Base-by-base conservation (phyloP, 2,329 filamentous ascomycete species). In the Torrubiella hemipterigena region DNA sequence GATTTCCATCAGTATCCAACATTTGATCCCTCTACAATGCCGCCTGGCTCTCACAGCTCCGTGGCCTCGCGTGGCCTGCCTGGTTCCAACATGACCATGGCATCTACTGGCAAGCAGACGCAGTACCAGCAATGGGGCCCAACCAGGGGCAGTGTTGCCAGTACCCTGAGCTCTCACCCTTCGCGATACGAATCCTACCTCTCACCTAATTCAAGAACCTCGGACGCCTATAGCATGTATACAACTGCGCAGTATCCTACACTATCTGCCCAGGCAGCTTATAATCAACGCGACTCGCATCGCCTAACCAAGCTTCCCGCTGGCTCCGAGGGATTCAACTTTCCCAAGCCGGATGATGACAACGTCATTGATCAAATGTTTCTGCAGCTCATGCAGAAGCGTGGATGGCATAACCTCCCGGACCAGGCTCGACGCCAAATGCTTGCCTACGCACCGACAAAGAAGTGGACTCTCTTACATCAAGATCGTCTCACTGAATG, bases 401-500 rank as follows among this genome's bases (percentile, higher is more conserved):
- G 91, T 59, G 91, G 89, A 42, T 96, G 87, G 84, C 91, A 94
- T 60, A 93, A 93, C 55, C 64, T 98, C 41, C 91, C 91, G 5
- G 91, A 98, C 50, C 85, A 94, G 60, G 91, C 91, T 18, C 76
- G 81, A 44, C 72, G 89, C 38, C 91, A 96, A 62, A 96, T 98
- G 89, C 73, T 91, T 58, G 86, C 86, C 22, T 96, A 98, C 52
- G 84, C 87, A 11, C 73, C 91, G 7, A 74, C 78, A 41, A 96
- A 96, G 67, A 98, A 96, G 59, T 98, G 91, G 91, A 95, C 86
- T 2, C 63, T 98, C 37, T 81, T 98, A 31, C 81, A 96, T 53
- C 89, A 98, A 58, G 91, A 98, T 59, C 80, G 84, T 39, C 67
- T 98, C 45, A 84, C 85, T 6, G 89, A 96, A 56, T 83, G 79